phyloP scores from a whole-genome alignment of 768 basidiomycete species.

The Nevesoporus exiguus region DNA sequence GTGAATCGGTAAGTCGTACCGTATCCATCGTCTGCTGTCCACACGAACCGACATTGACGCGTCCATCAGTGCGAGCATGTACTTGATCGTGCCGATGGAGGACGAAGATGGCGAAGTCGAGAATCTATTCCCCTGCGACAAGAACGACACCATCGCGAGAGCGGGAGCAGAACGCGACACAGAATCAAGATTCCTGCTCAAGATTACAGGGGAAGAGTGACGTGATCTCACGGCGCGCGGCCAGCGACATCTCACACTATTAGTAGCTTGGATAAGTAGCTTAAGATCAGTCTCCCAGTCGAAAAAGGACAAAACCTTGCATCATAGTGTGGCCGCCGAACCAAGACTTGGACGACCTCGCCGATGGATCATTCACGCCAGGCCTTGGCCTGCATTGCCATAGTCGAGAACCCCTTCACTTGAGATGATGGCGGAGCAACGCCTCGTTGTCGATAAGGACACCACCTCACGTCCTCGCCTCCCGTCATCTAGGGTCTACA shows the following conservation, averaged over 20 bases:
- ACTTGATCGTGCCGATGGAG: conserved; percentile 22
- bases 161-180: conserved; percentile 25
- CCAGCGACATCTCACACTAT: neutral
- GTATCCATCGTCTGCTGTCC: neutral
- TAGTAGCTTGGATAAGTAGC: conserved; percentile 1
- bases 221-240: neutral
- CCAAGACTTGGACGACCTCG: too few species aligned
- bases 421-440: neutral
- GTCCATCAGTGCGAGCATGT: conserved; percentile 21
- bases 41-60: neutral
- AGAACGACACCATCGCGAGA: conserved; percentile 21
- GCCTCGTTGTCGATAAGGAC: neutral
- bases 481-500: neutral
- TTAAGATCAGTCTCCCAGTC: neutral
- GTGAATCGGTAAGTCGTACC: conserved; percentile 15
- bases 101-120: conserved; percentile 27
- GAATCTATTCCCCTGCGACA: conserved; percentile 31
- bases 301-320: too few species aligned
- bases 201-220: conserved; percentile 22
- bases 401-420: neutral
- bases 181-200: conserved; percentile 25
- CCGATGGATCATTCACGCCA: too few species aligned
- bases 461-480: neutral
- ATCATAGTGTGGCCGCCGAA: too few species aligned
- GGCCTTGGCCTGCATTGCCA: too few species aligned